phyloP scores from a whole-genome alignment of 2,329 filamentous ascomycete species.

The Plenodomus tracheiphilus region DNA sequence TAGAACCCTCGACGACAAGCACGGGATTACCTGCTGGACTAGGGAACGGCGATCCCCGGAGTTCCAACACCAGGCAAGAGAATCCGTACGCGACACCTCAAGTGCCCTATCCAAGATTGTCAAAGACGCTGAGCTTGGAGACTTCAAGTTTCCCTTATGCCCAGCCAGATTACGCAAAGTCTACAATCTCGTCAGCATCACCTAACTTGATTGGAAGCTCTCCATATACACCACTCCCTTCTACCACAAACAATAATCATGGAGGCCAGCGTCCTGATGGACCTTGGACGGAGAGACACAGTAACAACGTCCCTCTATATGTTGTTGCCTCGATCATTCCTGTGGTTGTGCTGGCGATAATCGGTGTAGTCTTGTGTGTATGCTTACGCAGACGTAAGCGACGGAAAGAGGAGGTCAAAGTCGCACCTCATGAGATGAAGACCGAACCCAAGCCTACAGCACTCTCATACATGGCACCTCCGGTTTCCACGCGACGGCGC shows the following conservation, averaged over 20 bases:
- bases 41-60: not conserved
- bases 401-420: conserved; percentile 17
- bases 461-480: conserved; percentile 26
- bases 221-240: conserved; percentile 1
- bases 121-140: not conserved
- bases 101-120: not conserved
- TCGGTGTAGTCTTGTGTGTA: conserved; percentile 27
- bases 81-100: not conserved
- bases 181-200: not conserved
- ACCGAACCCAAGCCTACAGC: conserved; percentile 12
- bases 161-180: not conserved
- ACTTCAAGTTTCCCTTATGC: not conserved
- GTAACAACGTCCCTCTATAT: conserved; percentile 19
- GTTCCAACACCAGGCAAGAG: not conserved
- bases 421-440: conserved; percentile 32
- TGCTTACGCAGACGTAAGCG: conserved; percentile 38
- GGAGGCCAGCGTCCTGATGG: conserved; percentile 2
- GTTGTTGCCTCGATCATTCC: conserved; percentile 30
- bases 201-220: not conserved
- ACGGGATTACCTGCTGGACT: not conserved
- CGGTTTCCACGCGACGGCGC: conserved; percentile 3
- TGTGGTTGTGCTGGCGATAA: conserved; percentile 26
- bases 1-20: not conserved
- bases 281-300: conserved; percentile 5
- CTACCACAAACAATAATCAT: not conserved